These are phyloP conservation scores for Microdochium bolleyi DNA, from an alignment of 2,329 filamentous ascomycete genomes.

Conservation along the genomic window DNA sequence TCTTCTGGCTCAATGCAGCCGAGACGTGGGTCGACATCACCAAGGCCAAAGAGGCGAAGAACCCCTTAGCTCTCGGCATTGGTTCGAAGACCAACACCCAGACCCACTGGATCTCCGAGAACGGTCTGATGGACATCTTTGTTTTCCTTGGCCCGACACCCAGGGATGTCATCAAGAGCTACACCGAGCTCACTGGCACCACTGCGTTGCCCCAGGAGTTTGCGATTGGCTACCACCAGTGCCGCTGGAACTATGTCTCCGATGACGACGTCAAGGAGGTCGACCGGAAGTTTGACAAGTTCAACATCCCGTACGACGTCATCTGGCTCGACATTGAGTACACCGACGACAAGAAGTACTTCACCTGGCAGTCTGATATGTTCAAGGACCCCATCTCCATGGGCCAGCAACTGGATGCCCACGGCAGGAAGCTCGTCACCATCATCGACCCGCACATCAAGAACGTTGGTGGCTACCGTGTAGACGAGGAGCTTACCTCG, in stretches of 20 bases:
- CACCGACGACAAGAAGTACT: conserved; percentile 94
- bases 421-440: conserved; percentile 81
- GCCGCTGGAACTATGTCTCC: conserved; percentile 97
- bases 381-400: conserved; percentile 83
- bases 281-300: conserved; percentile 91
- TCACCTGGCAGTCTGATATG: conserved; percentile 88
- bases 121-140: conserved; percentile 83
- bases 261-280: conserved; percentile 97
- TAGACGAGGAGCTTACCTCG: conserved; percentile 74
- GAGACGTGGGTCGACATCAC: conserved; percentile 97
- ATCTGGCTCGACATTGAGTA: conserved; percentile 99
- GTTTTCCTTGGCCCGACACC: conserved; percentile 88
- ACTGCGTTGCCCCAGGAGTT: conserved; percentile 90
- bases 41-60: conserved; percentile 66
- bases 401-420: conserved; percentile 77
- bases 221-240: conserved; percentile 90
- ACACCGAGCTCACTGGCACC: conserved; percentile 84
- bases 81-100: conserved; percentile 66
- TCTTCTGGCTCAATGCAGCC: conserved; percentile 95
- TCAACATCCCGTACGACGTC: conserved; percentile 92
- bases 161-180: conserved; percentile 71
- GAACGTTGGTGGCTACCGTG: conserved; percentile 69
- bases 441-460: conserved; percentile 99
- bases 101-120: conserved; percentile 96
- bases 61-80: conserved; percentile 69